Evolutionary conservation across 164 flowering plant species (phyloP), one percentile per base, ranked within the genome.

Genomic region (Magnolia sinica): DNA sequence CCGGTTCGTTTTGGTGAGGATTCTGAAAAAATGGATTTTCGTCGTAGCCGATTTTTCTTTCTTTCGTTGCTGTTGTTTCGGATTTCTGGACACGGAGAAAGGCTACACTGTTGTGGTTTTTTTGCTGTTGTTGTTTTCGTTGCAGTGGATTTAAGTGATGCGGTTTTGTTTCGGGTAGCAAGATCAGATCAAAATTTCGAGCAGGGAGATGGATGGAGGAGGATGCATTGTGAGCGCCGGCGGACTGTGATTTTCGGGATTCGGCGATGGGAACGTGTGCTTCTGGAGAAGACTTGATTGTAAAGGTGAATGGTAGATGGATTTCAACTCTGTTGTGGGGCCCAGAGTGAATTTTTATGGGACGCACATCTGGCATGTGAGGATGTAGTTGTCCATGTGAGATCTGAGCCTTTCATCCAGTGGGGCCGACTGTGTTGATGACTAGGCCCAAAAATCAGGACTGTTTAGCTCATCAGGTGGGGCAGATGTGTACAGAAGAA

Each of bases 261-360:
- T 77, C 68, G 72, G 78, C 76, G 14, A 88, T 88, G 92, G 94
- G 84, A 80, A 68, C 82, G 13, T 74, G 82, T 76, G 83, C 89
- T 24, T 79, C 90, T 63, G 90, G 87, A 70, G 92, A 91, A 73
- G 95, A 91, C 3, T 51, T 82, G 73, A n/a, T 87, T 70, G 50
- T 87, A 65, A 91, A 91, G 92, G 95, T 91, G 76, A 74, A n/a
- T 68, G 71, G 31, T 31, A 14, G 71, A 27, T 31, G n/a, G 1
- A 6, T 55, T 55, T 11, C 61, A 16, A 55, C 13, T 11, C 61
- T 16, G 61, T 3, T 8, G 61, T 55, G 61, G 61, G 61, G 61
- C 61, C 61, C 3, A 11, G 0, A 55, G 61, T 16, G 61, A 37
- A 37, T 37, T 37, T 3, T 37, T 37, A 37, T 37, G 45, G 45